phyloP scores from a whole-genome alignment of 257 asterid genomes.

The Leptodermis oblonga region DNA sequence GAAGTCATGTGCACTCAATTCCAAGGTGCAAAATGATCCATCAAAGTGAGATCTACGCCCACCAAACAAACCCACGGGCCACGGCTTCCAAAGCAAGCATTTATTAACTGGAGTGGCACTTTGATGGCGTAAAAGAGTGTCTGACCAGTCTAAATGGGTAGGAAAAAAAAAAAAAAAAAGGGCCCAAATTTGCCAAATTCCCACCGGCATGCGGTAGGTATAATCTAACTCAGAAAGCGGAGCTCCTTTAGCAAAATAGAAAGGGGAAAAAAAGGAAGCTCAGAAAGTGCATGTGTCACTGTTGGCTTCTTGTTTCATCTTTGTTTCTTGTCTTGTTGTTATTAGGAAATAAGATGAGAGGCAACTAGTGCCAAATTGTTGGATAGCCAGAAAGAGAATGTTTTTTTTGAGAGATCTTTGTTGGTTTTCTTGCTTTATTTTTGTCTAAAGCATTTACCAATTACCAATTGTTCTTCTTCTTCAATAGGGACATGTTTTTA shows the following conservation, averaged over 20 bases:
- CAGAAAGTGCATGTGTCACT: background rate
- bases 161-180: no score
- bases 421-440: background rate
- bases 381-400: background rate
- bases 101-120: background rate
- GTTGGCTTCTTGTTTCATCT: background rate
- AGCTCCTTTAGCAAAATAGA: background rate
- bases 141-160: background rate
- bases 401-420: background rate
- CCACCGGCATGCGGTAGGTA: slow-evolving; percentile 1
- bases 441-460: background rate
- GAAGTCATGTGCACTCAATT: slow-evolving; percentile 9
- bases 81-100: background rate
- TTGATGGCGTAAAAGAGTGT: background rate
- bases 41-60: slow-evolving; percentile 12
- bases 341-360: background rate
- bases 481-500: background rate
- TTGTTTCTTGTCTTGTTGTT: no score
- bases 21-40: background rate
- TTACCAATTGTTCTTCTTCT: background rate
- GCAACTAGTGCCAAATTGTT: background rate
- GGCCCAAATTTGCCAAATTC: no score
- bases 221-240: no score
- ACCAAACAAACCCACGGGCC: no score
- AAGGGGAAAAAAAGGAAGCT: no score